Conservation (phyloP, 345 rosid genomes). For the Euphorbia pulcherrima region DNA sequence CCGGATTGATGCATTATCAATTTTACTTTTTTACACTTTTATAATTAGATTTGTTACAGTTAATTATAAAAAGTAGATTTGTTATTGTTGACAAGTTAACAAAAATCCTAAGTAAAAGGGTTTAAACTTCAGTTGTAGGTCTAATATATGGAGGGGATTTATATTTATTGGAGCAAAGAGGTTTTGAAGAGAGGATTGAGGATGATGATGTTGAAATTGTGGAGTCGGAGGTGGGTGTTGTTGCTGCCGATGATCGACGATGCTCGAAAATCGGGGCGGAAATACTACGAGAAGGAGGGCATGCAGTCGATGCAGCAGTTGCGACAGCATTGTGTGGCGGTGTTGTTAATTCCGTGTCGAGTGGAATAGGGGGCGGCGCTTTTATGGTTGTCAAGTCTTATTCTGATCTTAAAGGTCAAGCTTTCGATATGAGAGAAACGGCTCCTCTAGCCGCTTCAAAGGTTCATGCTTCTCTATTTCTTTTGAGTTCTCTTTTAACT, state of each 20-base stretch:
- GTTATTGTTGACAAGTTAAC: too few relatives aligned
- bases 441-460: constrained; percentile 80
- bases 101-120: too few relatives aligned
- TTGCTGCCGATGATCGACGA: constrained; percentile 85
- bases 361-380: constrained; percentile 94
- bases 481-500: too few relatives aligned
- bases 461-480: constrained; percentile 40
- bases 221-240: constrained; percentile 75
- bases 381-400: constrained; percentile 77
- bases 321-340: constrained; percentile 80
- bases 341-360: constrained; percentile 81
- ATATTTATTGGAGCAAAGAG: too few relatives aligned
- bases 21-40: too few relatives aligned
- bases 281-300: constrained; percentile 74
- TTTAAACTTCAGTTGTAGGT: too few relatives aligned
- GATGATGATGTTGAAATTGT: constrained; percentile 32
- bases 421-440: constrained; percentile 92
- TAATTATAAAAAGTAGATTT: too few relatives aligned
- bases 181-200: constrained; percentile 23
- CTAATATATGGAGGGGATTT: too few relatives aligned
- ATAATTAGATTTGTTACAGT: too few relatives aligned
- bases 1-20: too few relatives aligned
- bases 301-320: constrained; percentile 90
- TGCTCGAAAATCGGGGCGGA: constrained; percentile 83
- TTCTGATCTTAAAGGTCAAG: constrained; percentile 41